Conservation (phyloP, 331 rosid genomes). For the Malus hybrid region DNA sequence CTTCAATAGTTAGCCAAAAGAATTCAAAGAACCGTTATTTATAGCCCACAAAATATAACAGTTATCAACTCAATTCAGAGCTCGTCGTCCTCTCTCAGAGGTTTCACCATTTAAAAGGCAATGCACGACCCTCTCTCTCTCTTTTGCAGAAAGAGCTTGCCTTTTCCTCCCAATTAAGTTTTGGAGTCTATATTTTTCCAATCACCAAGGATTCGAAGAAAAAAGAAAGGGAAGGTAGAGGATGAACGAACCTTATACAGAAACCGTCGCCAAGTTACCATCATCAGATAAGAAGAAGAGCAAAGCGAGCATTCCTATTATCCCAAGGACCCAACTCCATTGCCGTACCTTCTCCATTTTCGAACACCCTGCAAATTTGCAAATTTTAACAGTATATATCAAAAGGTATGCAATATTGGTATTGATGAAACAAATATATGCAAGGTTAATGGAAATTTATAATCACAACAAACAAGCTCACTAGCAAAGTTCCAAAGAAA, state of each 20-base stretch:
- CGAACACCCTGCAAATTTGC: not conserved
- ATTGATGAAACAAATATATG: not conserved
- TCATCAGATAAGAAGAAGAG: conserved; percentile 11
- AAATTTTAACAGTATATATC: not conserved
- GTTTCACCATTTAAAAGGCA: not conserved
- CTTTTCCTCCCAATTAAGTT: not conserved
- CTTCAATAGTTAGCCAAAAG: not conserved
- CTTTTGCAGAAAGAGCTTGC: not conserved
- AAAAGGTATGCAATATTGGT: not conserved
- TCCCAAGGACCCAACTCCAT: conserved; percentile 13
- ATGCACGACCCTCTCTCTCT: not conserved
- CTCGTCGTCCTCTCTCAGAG: not conserved
- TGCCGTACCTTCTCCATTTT: conserved; percentile 13
- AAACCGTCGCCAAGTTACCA: not conserved
- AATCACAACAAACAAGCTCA: not conserved
- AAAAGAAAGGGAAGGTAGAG: conserved; percentile 12
- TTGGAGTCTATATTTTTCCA: not conserved
- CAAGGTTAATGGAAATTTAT: not conserved
- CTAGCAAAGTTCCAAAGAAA: not conserved
- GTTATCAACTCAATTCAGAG: not conserved
- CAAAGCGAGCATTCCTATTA: conserved; percentile 16
- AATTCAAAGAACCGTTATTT: not conserved
- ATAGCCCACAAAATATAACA: not conserved
- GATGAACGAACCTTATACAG: conserved; percentile 28
- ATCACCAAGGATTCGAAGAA: not conserved